phyloP scores from a whole-genome alignment of 2,329 filamentous ascomycete genomes.

The Penicillium occitanis region DNA sequence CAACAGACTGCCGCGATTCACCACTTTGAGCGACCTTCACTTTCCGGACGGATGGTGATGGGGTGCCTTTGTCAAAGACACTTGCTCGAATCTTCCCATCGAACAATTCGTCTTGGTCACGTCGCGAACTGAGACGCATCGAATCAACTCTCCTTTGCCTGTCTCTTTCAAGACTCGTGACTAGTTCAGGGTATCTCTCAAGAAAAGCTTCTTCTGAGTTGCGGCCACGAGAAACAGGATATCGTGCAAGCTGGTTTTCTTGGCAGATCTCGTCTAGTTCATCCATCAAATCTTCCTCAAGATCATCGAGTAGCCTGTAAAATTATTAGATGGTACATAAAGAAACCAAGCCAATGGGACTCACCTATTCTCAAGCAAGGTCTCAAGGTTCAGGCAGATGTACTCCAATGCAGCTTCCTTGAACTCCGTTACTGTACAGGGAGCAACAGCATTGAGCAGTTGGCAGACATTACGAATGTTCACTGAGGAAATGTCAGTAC shows the following conservation, averaged over 20 bases:
- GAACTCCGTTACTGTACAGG: constrained; percentile 79
- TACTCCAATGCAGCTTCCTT: constrained; percentile 88
- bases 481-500: constrained; percentile 48
- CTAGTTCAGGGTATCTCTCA: constrained; percentile 49
- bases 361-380: constrained; percentile 82
- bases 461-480: constrained; percentile 81
- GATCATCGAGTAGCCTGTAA: constrained; percentile 68
- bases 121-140: constrained; percentile 66
- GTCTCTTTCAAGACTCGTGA: constrained; percentile 39
- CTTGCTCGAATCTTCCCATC: constrained; percentile 62
- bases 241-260: constrained; percentile 74
- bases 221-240: constrained; percentile 75
- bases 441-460: constrained; percentile 80
- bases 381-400: constrained; percentile 85
- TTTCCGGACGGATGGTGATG: constrained; percentile 47
- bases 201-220: constrained; percentile 59
- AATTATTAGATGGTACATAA: constrained; percentile 23
- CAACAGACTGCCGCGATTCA: constrained; percentile 50
- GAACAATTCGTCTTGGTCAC: constrained; percentile 65
- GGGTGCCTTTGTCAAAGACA: constrained; percentile 62
- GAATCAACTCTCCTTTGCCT: constrained; percentile 69
- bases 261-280: constrained; percentile 80
- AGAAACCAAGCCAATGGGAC: constrained; percentile 21
- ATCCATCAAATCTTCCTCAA: constrained; percentile 77
- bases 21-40: constrained; percentile 44